These are phyloP conservation scores for Heliosperma pusillum DNA, from an alignment of 148 eudicot genomes.

Conservation along the genomic window DNA sequence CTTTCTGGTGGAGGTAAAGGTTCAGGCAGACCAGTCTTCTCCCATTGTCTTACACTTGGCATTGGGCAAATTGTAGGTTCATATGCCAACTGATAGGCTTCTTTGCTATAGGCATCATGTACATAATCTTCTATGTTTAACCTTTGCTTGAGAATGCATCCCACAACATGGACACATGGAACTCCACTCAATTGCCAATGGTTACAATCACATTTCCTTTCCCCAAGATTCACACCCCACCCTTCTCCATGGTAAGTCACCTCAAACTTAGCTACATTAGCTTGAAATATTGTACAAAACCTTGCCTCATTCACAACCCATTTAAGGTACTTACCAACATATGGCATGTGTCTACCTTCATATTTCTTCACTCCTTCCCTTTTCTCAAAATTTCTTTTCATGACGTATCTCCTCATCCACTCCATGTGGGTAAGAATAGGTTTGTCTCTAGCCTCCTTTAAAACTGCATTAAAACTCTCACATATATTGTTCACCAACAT, in stretches of 20 bases:
- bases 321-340: neutral
- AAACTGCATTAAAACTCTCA: neutral
- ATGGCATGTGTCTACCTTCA: neutral
- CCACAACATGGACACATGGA: constrained; percentile 3
- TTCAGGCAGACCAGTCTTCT: neutral
- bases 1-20: neutral
- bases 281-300: neutral
- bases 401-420: neutral
- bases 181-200: neutral
- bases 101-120: neutral
- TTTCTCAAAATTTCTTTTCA: neutral
- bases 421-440: neutral
- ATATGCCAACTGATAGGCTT: neutral
- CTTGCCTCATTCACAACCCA: neutral
- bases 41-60: neutral
- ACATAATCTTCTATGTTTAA: neutral
- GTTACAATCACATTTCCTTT: neutral
- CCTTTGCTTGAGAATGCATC: neutral
- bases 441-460: neutral
- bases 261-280: neutral
- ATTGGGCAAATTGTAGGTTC: neutral
- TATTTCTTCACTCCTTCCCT: neutral
- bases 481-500: neutral
- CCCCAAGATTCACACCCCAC: neutral
- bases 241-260: neutral